A percentile compares a stretch with the other conserved stretches of the same genome.
phyloP scores from a whole-genome alignment of 225 moss, liverwort and hornwort genomes.

The Ulota crispa region DNA sequence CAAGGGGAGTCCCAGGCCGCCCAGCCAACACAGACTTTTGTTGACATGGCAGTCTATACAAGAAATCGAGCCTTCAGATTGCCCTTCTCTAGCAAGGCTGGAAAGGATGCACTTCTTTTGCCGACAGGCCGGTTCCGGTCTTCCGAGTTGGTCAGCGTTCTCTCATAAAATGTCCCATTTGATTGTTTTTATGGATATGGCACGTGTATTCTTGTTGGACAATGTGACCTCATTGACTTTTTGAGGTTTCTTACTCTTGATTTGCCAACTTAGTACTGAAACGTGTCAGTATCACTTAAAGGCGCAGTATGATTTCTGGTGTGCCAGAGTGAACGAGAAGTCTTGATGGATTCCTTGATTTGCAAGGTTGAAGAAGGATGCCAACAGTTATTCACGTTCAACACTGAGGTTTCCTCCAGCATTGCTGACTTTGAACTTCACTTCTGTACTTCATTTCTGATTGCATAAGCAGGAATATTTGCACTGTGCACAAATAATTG shows the following conservation, averaged over 20 bases:
- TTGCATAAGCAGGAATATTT: not conserved
- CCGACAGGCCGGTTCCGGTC: conserved; percentile 76
- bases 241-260: not conserved
- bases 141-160: conserved; percentile 45
- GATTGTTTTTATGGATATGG: not conserved
- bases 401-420: conserved; percentile 57
- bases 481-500: not conserved
- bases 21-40: conserved; percentile 57
- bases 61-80: conserved; percentile 95
- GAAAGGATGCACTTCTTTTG: conserved; percentile 68
- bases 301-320: conserved; percentile 8
- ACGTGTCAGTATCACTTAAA: not conserved
- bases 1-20: conserved; percentile 63
- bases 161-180: not conserved
- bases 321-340: conserved; percentile 53
- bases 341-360: conserved; percentile 84
- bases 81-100: conserved; percentile 91
- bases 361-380: conserved; percentile 78
- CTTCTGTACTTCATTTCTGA: conserved; percentile 17
- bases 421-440: conserved; percentile 14
- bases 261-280: not conserved
- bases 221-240: not conserved
- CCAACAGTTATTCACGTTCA: conserved; percentile 73
- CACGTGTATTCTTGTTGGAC: not conserved
- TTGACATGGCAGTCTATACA: conserved; percentile 84